phyloP scores from a whole-genome alignment of 2,329 filamentous ascomycete species.

The Colletotrichum shisoi region DNA sequence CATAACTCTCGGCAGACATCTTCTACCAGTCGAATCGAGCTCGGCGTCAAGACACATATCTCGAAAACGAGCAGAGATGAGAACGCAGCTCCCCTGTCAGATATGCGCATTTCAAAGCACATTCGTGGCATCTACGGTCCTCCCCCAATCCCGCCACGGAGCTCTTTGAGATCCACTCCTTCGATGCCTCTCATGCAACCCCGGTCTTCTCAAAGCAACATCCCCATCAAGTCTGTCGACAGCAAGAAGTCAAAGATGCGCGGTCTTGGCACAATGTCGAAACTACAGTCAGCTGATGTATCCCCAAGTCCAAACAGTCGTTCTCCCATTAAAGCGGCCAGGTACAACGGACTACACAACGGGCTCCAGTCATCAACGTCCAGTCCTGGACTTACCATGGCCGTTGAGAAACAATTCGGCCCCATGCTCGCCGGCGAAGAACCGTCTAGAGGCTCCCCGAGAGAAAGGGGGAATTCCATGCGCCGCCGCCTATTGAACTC shows the following conservation, averaged over 20 bases:
- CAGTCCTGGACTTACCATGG: slow-evolving; percentile 26
- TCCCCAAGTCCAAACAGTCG: slow-evolving; percentile 1
- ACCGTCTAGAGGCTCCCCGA: slow-evolving; percentile 7
- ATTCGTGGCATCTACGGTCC: slow-evolving; percentile 6
- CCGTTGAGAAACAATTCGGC: slow-evolving; percentile 22
- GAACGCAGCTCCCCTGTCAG: slow-evolving; percentile 20
- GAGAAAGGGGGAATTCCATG: not conserved
- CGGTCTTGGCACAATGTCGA: slow-evolving; percentile 9
- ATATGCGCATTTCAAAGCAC: slow-evolving; percentile 11
- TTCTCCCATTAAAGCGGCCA: slow-evolving; percentile 33
- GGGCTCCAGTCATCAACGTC: slow-evolving; percentile 18
- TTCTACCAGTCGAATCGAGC: slow-evolving; percentile 25
- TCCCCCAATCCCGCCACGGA: slow-evolving; percentile 31
- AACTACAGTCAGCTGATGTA: not conserved
- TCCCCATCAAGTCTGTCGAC: slow-evolving; percentile 14
- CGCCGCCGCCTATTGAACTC: slow-evolving; percentile 3
- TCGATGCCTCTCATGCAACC: slow-evolving; percentile 29
- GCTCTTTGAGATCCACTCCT: slow-evolving; percentile 23
- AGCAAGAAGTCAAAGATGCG: slow-evolving; percentile 5
- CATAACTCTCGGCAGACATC: slow-evolving; percentile 25
- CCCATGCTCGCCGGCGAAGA: slow-evolving; percentile 7
- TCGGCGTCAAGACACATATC: not conserved
- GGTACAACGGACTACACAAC: slow-evolving; percentile 2
- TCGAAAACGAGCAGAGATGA: slow-evolving; percentile 17
- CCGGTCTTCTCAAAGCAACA: slow-evolving; percentile 17